phyloP scores from a whole-genome alignment of 78 protist genomes.

The Dictyostelium capitatum region DNA sequence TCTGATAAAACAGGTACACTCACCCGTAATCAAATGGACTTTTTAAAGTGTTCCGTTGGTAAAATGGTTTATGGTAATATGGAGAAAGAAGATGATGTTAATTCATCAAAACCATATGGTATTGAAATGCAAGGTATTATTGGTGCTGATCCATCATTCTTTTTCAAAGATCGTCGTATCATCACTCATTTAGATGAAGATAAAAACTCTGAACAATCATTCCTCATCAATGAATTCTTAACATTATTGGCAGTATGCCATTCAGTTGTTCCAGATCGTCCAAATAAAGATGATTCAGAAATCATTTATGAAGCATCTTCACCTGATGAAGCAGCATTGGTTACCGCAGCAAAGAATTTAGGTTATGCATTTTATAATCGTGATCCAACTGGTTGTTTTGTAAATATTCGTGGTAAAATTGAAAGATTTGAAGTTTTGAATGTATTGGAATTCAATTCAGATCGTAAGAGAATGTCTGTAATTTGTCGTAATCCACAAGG shows the following conservation, averaged over 20 bases:
- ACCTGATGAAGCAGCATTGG: slow-evolving; percentile 92
- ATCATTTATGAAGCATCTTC: slow-evolving; percentile 71
- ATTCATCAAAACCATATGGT: background rate
- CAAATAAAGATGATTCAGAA: slow-evolving; percentile 53
- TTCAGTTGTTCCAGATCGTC: slow-evolving; percentile 90
- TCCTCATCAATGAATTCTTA: slow-evolving; percentile 73
- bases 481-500: slow-evolving; percentile 85
- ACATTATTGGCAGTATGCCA: slow-evolving; percentile 85
- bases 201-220: slow-evolving; percentile 32
- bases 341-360: slow-evolving; percentile 83
- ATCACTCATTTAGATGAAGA: slow-evolving; percentile 56
- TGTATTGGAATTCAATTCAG: slow-evolving; percentile 90
- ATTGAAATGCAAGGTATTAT: slow-evolving; percentile 15
- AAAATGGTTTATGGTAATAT: slow-evolving; percentile 62
- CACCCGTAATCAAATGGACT: slow-evolving; percentile 86
- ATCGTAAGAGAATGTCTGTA: slow-evolving; percentile 96
- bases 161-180: slow-evolving; percentile 48
- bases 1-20: slow-evolving; percentile 89
- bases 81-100: slow-evolving; percentile 9
- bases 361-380: slow-evolving; percentile 76
- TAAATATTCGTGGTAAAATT: slow-evolving; percentile 41
- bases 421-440: slow-evolving; percentile 82
- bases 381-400: slow-evolving; percentile 51
- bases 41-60: slow-evolving; percentile 77
- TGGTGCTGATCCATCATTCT: slow-evolving; percentile 65